A percentile compares a stretch with the other conserved stretches of the same genome.
These are phyloP conservation scores for Baorangia bicolor DNA, from an alignment of 768 basidiomycete species.

Conservation along the genomic window DNA sequence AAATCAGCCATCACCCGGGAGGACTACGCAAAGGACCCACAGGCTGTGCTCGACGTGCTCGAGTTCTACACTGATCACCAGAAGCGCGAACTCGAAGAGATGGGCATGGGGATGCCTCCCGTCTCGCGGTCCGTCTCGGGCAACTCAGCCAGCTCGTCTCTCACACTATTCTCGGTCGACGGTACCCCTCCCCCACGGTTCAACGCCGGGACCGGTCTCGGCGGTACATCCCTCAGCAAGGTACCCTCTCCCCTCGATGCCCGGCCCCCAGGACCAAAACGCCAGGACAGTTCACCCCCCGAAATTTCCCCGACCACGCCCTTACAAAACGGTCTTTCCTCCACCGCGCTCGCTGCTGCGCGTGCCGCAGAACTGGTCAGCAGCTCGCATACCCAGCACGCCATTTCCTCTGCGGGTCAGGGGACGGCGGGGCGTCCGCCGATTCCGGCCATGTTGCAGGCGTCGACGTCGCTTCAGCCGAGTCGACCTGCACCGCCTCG, in stretches of 20 bases:
- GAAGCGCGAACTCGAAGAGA: constrained; percentile 86
- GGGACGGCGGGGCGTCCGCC: constrained; percentile 26
- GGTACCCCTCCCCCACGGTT: constrained; percentile 70
- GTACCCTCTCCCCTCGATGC: constrained; percentile 37
- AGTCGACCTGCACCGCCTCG: constrained; percentile 69
- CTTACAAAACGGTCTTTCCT: constrained; percentile 38
- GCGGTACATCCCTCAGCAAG: constrained; percentile 56
- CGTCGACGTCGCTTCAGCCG: constrained; percentile 46
- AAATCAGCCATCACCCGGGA: constrained; percentile 97
- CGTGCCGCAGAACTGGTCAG: constrained; percentile 65
- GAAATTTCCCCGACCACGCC: constrained; percentile 30
- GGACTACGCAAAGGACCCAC: constrained; percentile 95
- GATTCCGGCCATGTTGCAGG: constrained; percentile 26
- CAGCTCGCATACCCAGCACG: constrained; percentile 43
- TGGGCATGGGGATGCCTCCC: constrained; percentile 37
- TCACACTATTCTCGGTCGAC: constrained; percentile 36
- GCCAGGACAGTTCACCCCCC: constrained; percentile 48
- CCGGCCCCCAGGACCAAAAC: constrained; percentile 37
- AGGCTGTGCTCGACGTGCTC: constrained; percentile 95
- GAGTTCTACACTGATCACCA: constrained; percentile 99
- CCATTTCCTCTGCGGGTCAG: constrained; percentile 37
- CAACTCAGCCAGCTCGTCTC: constrained; percentile 25
- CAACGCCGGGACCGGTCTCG: constrained; percentile 89
- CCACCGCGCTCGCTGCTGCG: constrained; percentile 49
- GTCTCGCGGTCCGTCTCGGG: constrained; percentile 22